phyloP scores from a whole-genome alignment of 1,284 basidiomycete genomes.

The Ceratorhiza oryzae-sativae region DNA sequence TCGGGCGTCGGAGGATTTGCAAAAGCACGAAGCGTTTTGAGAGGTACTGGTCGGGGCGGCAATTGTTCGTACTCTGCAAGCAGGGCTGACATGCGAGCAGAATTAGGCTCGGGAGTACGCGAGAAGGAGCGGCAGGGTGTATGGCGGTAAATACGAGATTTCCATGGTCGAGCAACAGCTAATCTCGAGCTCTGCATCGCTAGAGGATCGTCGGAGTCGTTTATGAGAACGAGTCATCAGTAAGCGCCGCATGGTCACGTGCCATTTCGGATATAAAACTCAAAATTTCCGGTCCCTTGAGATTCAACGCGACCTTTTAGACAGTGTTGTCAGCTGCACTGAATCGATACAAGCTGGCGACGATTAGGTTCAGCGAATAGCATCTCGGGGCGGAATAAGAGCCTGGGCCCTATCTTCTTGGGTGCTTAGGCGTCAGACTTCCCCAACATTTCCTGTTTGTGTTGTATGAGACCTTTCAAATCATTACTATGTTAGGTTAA shows the following conservation, averaged over 20 bases:
- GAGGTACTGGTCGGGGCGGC: slow-evolving; percentile 67
- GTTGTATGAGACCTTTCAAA: not conserved
- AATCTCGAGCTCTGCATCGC: not conserved
- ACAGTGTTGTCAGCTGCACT: slow-evolving; percentile 28
- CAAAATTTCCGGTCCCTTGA: not conserved
- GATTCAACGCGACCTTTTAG: slow-evolving; percentile 29
- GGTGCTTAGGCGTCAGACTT: slow-evolving; percentile 36
- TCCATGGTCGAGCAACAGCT: not conserved
- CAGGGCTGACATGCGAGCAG: slow-evolving; percentile 46
- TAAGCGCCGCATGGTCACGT: slow-evolving; percentile 29
- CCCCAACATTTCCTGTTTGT: slow-evolving; percentile 22
- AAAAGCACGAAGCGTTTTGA: slow-evolving; percentile 73
- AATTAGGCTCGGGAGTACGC: slow-evolving; percentile 36
- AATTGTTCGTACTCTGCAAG: slow-evolving; percentile 63
- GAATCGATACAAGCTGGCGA: slow-evolving; percentile 19
- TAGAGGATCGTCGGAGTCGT: not conserved
- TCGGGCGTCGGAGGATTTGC: slow-evolving; percentile 72
- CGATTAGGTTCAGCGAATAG: slow-evolving; percentile 37
- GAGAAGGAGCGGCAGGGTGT: slow-evolving; percentile 3
- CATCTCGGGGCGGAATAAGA: slow-evolving; percentile 34
- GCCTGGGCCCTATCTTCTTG: not conserved
- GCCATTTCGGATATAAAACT: slow-evolving; percentile 7
- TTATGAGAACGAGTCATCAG: not conserved
- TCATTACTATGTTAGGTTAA: not conserved
- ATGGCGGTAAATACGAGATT: not conserved